phyloP scores from a whole-genome alignment of 139 green algal species.

The Picochlorum sp. region DNA sequence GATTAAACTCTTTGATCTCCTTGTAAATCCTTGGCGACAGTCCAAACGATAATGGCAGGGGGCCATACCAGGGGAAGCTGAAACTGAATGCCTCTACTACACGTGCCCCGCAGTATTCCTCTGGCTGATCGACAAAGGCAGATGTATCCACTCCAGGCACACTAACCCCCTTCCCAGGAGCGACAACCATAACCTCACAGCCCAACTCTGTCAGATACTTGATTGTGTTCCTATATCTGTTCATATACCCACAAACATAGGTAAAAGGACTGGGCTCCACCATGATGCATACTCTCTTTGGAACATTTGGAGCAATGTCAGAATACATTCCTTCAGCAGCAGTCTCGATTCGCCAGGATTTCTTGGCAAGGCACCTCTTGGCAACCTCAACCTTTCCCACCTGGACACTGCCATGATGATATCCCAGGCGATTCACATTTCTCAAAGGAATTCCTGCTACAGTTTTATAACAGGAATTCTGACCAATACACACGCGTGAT shows the following conservation, averaged over 20 bases:
- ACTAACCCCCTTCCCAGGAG: slow-evolving; percentile 18
- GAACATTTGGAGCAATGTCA: not conserved
- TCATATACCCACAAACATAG: slow-evolving; percentile 39
- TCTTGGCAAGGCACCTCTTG: too few species aligned
- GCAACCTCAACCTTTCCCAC: too few species aligned
- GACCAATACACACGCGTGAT: too few species aligned
- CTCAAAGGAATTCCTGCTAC: too few species aligned
- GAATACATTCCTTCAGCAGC: not conserved
- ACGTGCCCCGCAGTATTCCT: slow-evolving; percentile 20
- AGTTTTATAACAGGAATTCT: too few species aligned
- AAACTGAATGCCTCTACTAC: slow-evolving; percentile 29
- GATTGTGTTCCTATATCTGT: slow-evolving; percentile 33
- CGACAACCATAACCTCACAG: slow-evolving; percentile 29
- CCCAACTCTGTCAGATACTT: slow-evolving; percentile 23
- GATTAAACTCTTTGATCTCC: slow-evolving; percentile 33
- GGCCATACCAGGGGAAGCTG: slow-evolving; percentile 35
- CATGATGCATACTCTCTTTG: slow-evolving; percentile 29
- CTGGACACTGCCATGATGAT: too few species aligned
- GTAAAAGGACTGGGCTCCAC: slow-evolving; percentile 33
- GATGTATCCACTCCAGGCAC: slow-evolving; percentile 25
- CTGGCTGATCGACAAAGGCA: slow-evolving; percentile 24
- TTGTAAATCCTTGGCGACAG: slow-evolving; percentile 45
- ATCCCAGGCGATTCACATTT: too few species aligned
- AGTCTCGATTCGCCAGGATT: not conserved
- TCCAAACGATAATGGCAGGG: slow-evolving; percentile 34